phyloP scores from a whole-genome alignment of 1,139 yeast genomes.

The Wickerhamiella infanticola region DNA sequence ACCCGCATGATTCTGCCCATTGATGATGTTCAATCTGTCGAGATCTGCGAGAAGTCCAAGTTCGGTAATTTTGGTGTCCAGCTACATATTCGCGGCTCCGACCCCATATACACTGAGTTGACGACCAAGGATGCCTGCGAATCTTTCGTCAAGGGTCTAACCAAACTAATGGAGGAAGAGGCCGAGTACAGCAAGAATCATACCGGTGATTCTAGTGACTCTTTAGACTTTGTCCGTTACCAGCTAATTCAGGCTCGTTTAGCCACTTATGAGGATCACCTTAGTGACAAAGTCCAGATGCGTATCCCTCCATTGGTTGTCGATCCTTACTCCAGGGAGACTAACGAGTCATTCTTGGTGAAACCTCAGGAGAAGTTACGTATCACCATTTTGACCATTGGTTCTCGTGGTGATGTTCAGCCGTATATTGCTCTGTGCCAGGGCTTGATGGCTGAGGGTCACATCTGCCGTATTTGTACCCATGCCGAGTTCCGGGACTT shows the following conservation, averaged over 20 bases:
- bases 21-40: conserved; percentile 30
- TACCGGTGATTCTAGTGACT: background rate
- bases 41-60: conserved; percentile 32
- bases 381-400: conserved; percentile 70
- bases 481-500: conserved; percentile 68
- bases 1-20: conserved; percentile 67
- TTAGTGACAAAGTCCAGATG: conserved; percentile 11
- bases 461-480: conserved; percentile 67
- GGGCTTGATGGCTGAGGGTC: conserved; percentile 68
- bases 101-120: conserved; percentile 64
- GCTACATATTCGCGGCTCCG: conserved; percentile 54
- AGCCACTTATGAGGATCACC: conserved; percentile 20
- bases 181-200: background rate
- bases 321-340: conserved; percentile 12
- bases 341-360: conserved; percentile 9
- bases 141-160: background rate
- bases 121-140: conserved; percentile 34
- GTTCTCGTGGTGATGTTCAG: conserved; percentile 92
- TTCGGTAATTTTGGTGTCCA: conserved; percentile 57
- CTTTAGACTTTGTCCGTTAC: conserved; percentile 2
- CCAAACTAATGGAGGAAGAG: background rate
- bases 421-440: conserved; percentile 85
- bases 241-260: conserved; percentile 19
- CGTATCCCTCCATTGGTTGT: conserved; percentile 19
- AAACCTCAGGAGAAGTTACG: conserved; percentile 28